Percentiles rank a stretch among this genome's conserved stretches.
Conservation (phyloP, 371 early-diverging fungal species). For the Actinomucor elegans region DNA sequence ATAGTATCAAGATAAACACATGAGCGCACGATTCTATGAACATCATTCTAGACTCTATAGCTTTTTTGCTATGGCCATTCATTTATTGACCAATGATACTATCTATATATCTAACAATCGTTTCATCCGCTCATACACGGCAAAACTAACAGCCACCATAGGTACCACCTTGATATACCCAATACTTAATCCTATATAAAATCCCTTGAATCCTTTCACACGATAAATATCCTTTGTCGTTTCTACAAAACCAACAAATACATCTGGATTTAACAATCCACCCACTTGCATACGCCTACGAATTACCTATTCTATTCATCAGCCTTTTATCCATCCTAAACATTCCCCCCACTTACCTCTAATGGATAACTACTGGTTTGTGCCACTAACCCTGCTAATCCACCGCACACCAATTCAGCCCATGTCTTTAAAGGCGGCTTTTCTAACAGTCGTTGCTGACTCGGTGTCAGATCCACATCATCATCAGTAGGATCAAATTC, state of each 20-base stretch:
- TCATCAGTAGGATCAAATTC: constrained; percentile 22
- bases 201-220: constrained; percentile 75
- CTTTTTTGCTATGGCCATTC: too few species aligned
- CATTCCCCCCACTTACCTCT: too few species aligned
- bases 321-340: too few species aligned
- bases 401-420: constrained; percentile 82
- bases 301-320: too few species aligned
- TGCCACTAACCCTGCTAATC: constrained; percentile 79
- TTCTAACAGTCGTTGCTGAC: constrained; percentile 23
- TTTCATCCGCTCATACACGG: constrained; percentile 80
- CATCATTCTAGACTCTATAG: too few species aligned
- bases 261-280: constrained; percentile 54
- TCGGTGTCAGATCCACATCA: constrained; percentile 21
- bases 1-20: too few species aligned
- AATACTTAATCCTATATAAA: constrained; percentile 90
- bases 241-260: constrained; percentile 51
- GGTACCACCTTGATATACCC: constrained; percentile 93
- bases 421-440: constrained; percentile 59
- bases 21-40: too few species aligned
- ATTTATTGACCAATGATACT: not conserved
- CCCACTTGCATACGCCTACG: constrained; percentile 89
- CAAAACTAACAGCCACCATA: constrained; percentile 88
- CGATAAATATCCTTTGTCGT: constrained; percentile 63
- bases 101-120: constrained; percentile 20
- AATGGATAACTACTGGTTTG: constrained; percentile 90